These are phyloP conservation scores for Clavispora phyllophila DNA, from an alignment of 805 yeast species.

Conservation along the genomic window DNA sequence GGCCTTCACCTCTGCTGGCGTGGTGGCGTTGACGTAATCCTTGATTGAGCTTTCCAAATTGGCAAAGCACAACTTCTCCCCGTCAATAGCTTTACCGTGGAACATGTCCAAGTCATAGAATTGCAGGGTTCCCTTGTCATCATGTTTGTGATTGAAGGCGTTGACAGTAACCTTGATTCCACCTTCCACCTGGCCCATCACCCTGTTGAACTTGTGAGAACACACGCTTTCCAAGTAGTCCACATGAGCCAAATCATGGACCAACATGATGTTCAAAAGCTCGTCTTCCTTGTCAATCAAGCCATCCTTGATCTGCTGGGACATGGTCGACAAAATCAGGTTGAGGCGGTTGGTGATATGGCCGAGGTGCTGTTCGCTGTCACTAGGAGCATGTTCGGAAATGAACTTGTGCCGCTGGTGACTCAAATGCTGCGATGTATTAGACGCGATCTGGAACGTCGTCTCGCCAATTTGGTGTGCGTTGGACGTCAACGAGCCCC, in stretches of 20 bases:
- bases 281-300: conserved; percentile 52
- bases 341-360: conserved; percentile 27
- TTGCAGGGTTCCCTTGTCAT: conserved; percentile 3
- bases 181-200: conserved; percentile 74
- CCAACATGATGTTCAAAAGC: conserved; percentile 39
- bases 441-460: conserved; percentile 46
- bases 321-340: conserved; percentile 32
- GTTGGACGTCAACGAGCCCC: conserved; percentile 61
- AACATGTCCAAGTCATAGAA: conserved; percentile 60
- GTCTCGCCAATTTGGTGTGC: conserved; percentile 46
- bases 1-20: conserved; percentile 8
- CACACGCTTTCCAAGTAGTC: conserved; percentile 43
- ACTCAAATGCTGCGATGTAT: conserved; percentile 36
- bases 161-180: conserved; percentile 59
- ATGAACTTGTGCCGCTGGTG: conserved; percentile 35
- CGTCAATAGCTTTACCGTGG: conserved; percentile 73
- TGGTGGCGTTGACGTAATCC: conserved; percentile 29
- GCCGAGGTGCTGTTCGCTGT: conserved; percentile 23
- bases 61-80: conserved; percentile 83
- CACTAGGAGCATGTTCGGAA: conserved; percentile 17
- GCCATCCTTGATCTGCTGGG: conserved; percentile 44
- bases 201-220: conserved; percentile 51
- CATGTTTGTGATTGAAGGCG: conserved; percentile 39
- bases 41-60: conserved; percentile 73
- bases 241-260: conserved; percentile 62